Percentiles rank a stretch among this genome's conserved stretches.
Conservation (phyloP, 2,329 filamentous ascomycete species). For the Aotearoamyces nothofagi region DNA sequence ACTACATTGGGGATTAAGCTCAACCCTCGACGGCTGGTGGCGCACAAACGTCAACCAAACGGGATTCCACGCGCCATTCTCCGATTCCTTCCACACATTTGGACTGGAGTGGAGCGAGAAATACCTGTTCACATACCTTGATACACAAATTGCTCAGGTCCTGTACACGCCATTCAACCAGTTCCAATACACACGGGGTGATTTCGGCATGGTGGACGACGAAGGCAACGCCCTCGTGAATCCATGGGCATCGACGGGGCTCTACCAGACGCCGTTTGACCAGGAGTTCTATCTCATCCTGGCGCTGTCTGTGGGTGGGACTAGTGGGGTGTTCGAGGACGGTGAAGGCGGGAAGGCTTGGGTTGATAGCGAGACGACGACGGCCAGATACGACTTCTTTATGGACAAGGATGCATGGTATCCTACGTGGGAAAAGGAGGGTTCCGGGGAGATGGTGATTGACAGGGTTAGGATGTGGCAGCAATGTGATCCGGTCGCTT, state of each 20-base stretch:
- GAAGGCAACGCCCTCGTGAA: constrained; percentile 53
- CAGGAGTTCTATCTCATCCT: constrained; percentile 62
- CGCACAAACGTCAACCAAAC: constrained; percentile 64
- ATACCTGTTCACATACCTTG: constrained; percentile 77
- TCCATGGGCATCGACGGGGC: constrained; percentile 46
- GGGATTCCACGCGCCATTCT: constrained; percentile 62
- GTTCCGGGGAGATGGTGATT: constrained; percentile 49
- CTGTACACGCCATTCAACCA: constrained; percentile 62
- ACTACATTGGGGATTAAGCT: constrained; percentile 68
- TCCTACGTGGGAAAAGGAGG: constrained; percentile 48
- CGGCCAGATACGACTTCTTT: constrained; percentile 67
- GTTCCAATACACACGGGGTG: constrained; percentile 52
- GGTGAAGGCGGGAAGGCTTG: constrained; percentile 60
- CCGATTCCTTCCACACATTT: constrained; percentile 56
- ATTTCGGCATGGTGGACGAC: constrained; percentile 45
- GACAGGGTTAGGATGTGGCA: constrained; percentile 43
- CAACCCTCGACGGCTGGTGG: constrained; percentile 66
- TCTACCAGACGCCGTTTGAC: constrained; percentile 56
- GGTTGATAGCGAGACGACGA: constrained; percentile 51
- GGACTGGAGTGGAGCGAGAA: constrained; percentile 80
- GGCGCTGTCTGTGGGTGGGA: constrained; percentile 61
- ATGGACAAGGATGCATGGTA: constrained; percentile 47
- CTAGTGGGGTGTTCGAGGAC: constrained; percentile 76
- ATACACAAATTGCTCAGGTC: constrained; percentile 65
- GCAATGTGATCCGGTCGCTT: constrained; percentile 54